A percentile compares a stretch with the other conserved stretches of the same genome.
phyloP scores from a whole-genome alignment of 371 early-diverging fungal species.

The Coemansia sp. region DNA sequence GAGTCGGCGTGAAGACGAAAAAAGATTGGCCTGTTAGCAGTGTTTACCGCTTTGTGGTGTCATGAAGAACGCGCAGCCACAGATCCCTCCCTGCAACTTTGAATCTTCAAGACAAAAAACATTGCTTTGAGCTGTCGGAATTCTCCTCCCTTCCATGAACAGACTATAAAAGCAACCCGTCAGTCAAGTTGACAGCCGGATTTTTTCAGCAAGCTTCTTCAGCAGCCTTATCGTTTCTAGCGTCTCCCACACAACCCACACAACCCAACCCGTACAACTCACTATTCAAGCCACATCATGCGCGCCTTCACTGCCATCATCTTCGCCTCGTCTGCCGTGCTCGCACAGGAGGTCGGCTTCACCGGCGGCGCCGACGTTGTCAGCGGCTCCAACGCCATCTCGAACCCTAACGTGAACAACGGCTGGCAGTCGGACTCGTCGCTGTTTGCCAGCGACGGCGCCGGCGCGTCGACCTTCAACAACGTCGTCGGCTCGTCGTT shows the following conservation, averaged over 20 bases:
- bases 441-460: conserved; percentile 21
- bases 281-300: conserved; percentile 15
- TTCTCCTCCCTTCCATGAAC: no score
- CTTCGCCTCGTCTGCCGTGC: conserved; percentile 30
- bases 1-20: no score
- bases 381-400: conserved; percentile 31
- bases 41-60: no score
- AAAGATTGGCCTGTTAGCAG: no score
- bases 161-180: no score
- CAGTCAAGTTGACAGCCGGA: no score
- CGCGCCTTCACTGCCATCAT: conserved; percentile 34
- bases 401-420: conserved; percentile 47
- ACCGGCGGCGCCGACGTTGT: conserved; percentile 21
- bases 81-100: no score
- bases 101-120: no score
- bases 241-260: neutral
- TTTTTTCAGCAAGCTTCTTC: neutral
- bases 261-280: neutral
- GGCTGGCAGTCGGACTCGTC: conserved; percentile 44
- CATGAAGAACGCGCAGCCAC: no score
- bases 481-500: conserved; percentile 40
- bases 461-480: conserved; percentile 31
- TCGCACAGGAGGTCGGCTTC: conserved; percentile 41
- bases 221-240: neutral
- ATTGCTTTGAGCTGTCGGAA: no score